A percentile compares a stretch with the other conserved stretches of the same genome.
Conservation (phyloP, 148 eudicot species). For the Salicornia ramosissima region DNA sequence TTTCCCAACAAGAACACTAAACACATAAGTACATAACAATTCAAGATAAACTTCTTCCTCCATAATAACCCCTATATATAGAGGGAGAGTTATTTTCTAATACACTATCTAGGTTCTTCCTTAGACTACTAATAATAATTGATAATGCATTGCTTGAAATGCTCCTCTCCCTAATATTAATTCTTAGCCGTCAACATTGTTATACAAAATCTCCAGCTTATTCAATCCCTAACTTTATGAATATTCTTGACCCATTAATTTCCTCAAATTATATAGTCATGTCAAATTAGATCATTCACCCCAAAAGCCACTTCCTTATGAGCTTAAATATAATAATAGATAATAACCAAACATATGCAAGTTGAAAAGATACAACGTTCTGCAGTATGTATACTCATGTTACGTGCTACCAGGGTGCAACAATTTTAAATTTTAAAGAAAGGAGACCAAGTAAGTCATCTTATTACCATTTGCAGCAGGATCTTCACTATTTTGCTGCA, state of each 20-base stretch:
- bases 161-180: too few species aligned
- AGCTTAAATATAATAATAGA: neutral
- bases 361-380: neutral
- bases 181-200: too few species aligned
- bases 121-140: too few species aligned
- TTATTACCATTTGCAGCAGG: conserved; percentile 29
- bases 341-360: neutral
- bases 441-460: neutral
- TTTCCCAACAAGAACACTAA: too few species aligned
- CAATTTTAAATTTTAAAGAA: neutral
- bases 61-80: too few species aligned
- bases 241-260: neutral
- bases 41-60: too few species aligned
- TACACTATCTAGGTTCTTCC: too few species aligned
- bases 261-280: neutral
- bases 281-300: neutral
- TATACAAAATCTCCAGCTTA: neutral
- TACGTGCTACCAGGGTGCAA: neutral
- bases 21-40: too few species aligned
- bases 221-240: neutral
- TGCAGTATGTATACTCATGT: neutral
- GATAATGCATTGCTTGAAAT: too few species aligned
- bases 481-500: conserved; percentile 27
- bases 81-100: too few species aligned
- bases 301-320: neutral